These are phyloP conservation scores for Penicillium sp. DNA, from an alignment of 2,329 filamentous ascomycete species.

Conservation along the genomic window DNA sequence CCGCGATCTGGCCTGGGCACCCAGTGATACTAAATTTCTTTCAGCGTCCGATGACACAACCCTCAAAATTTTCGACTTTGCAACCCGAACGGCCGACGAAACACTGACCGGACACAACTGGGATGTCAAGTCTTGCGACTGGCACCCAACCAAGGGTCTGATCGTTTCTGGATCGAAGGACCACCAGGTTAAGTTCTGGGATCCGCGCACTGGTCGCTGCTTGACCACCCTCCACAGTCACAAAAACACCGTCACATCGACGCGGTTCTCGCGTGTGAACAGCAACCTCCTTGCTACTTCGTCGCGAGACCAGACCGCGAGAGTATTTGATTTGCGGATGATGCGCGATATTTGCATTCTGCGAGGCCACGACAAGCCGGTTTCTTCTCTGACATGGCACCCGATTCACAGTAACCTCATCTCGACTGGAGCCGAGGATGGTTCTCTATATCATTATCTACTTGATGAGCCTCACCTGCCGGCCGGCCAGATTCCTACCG, in stretches of 20 bases:
- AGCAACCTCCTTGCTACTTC: conserved; percentile 83
- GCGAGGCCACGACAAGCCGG: conserved; percentile 90
- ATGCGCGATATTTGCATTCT: conserved; percentile 95
- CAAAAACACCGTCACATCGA: conserved; percentile 94
- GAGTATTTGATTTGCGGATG: conserved; percentile 91
- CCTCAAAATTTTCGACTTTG: conserved; percentile 94
- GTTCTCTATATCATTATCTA: conserved; percentile 86
- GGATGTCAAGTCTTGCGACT: conserved; percentile 95
- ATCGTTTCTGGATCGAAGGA: conserved; percentile 96
- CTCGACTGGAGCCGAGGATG: conserved; percentile 82
- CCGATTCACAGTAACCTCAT: conserved; percentile 82
- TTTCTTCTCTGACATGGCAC: conserved; percentile 87
- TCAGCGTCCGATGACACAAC: conserved; percentile 90
- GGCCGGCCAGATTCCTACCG: conserved; percentile 57
- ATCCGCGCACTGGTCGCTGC: conserved; percentile 81
- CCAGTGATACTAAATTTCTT: conserved; percentile 90
- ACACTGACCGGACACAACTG: conserved; percentile 88
- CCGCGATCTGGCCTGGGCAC: conserved; percentile 82
- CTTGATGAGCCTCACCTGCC: conserved; percentile 88
- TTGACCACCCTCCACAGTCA: conserved; percentile 91
- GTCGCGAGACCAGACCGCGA: conserved; percentile 81
- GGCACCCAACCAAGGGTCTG: conserved; percentile 90
- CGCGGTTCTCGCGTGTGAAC: conserved; percentile 75
- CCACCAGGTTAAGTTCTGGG: conserved; percentile 94
- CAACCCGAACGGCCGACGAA: conserved; percentile 70